A percentile compares a stretch with the other conserved stretches of the same genome.
Evolutionary conservation across 352 stramenopile species (phyloP).

Genomic region (Nothophytophthora sp.): DNA sequence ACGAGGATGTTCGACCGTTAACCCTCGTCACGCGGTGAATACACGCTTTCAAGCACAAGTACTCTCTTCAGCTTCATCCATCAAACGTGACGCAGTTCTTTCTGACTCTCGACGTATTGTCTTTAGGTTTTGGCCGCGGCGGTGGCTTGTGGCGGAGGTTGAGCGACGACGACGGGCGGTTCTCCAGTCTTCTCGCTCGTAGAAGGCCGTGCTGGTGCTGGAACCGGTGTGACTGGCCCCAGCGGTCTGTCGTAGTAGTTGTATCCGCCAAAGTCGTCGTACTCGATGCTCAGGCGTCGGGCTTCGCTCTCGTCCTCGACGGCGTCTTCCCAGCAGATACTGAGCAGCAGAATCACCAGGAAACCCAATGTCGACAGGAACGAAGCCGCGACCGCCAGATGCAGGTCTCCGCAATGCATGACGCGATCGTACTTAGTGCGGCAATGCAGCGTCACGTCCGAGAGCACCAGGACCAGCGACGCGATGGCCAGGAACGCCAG

Average conservation of each 20-base stretch:
- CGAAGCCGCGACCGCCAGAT: conserved; percentile 49
- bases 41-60: too few species aligned
- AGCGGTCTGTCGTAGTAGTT: conserved; percentile 7
- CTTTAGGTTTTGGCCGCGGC: too few species aligned
- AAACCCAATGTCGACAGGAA: conserved; percentile 59
- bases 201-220: conserved; percentile 13
- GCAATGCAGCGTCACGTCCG: conserved; percentile 59
- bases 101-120: too few species aligned
- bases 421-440: conserved; percentile 46
- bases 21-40: too few species aligned
- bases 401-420: conserved; percentile 50
- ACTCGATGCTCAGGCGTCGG: conserved; percentile 2
- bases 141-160: too few species aligned
- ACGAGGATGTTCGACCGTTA: too few species aligned
- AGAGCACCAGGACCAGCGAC: conserved; percentile 56
- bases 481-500: conserved; percentile 42
- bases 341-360: conserved; percentile 44
- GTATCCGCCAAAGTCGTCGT: conserved; percentile 4
- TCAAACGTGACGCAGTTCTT: too few species aligned
- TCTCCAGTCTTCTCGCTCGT: too few species aligned
- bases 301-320: neutral
- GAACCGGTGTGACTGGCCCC: neutral
- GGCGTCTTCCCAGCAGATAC: conserved; percentile 22
- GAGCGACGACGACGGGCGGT: too few species aligned
- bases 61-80: too few species aligned